Conservation (phyloP, 805 yeast species). For the Ogataea dorogensis region DNA sequence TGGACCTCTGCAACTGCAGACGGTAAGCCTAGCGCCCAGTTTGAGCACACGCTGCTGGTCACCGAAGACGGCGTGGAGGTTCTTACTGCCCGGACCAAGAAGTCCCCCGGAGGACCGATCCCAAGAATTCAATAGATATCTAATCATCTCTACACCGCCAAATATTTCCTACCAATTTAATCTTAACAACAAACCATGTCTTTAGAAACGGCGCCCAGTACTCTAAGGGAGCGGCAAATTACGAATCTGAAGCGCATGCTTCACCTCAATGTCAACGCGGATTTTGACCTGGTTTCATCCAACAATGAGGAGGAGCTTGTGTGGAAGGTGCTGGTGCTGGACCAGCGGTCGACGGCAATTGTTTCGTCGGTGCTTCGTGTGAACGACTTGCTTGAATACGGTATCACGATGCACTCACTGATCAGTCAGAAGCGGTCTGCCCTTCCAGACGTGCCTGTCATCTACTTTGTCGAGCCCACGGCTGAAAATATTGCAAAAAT, state of each 20-base stretch:
- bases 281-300: constrained; percentile 49
- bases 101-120: constrained; percentile 87
- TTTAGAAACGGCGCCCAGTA: constrained; percentile 18
- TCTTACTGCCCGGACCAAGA: constrained; percentile 73
- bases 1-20: constrained; percentile 95
- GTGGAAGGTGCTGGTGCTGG: constrained; percentile 92
- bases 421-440: constrained; percentile 73
- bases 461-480: constrained; percentile 89
- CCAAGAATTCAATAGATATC: constrained; percentile 39
- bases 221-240: constrained; percentile 32
- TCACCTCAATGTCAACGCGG: constrained; percentile 75
- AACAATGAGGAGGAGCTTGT: constrained; percentile 62
- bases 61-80: constrained; percentile 94
- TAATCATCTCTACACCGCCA: constrained; percentile 6
- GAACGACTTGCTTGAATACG: constrained; percentile 84
- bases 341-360: constrained; percentile 75
- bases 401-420: constrained; percentile 85
- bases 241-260: constrained; percentile 74
- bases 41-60: constrained; percentile 88
- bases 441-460: constrained; percentile 90
- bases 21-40: constrained; percentile 89
- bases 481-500: constrained; percentile 68
- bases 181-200: constrained; percentile 20
- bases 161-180: too few relatives aligned
- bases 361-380: constrained; percentile 91